phyloP scores from a whole-genome alignment of 2,329 filamentous ascomycete species.

The Sporothrix luriei region DNA sequence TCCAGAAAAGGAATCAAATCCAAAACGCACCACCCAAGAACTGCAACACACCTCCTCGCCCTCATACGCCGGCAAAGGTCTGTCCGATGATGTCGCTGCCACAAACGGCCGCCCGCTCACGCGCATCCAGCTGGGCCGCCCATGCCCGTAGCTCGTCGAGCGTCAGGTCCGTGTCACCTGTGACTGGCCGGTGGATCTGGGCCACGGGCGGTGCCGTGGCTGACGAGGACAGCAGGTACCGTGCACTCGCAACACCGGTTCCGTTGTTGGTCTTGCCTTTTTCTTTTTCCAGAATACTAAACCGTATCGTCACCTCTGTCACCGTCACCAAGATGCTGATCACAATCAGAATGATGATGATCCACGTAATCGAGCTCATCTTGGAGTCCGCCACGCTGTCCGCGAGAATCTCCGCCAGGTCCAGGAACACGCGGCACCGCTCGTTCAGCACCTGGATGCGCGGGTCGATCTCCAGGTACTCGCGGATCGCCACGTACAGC shows the following conservation, averaged over 20 bases:
- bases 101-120: slow-evolving; percentile 36
- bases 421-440: slow-evolving; percentile 92
- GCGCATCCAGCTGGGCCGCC: slow-evolving; percentile 34
- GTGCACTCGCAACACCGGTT: not conserved
- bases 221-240: not conserved
- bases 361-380: slow-evolving; percentile 97
- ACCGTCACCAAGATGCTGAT: slow-evolving; percentile 90
- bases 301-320: slow-evolving; percentile 83
- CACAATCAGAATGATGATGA: slow-evolving; percentile 91
- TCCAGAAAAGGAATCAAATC: slow-evolving; percentile 5
- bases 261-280: slow-evolving; percentile 40
- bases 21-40: too few relatives aligned
- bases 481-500: slow-evolving; percentile 89
- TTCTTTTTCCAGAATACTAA: slow-evolving; percentile 66
- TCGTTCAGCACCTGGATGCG: slow-evolving; percentile 97
- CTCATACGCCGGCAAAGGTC: slow-evolving; percentile 37
- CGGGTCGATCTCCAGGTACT: slow-evolving; percentile 96
- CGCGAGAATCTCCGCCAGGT: slow-evolving; percentile 90
- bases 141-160: slow-evolving; percentile 37
- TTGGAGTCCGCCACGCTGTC: slow-evolving; percentile 92
- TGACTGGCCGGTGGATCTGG: not conserved
- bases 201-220: slow-evolving; percentile 13
- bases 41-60: not conserved
- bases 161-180: slow-evolving; percentile 30
- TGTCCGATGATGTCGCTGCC: slow-evolving; percentile 35